Percentiles rank a stretch among this genome's conserved stretches.
Evolutionary conservation across 2,329 filamentous ascomycete species (phyloP).

Genomic region (Aspergillus udagawae): DNA sequence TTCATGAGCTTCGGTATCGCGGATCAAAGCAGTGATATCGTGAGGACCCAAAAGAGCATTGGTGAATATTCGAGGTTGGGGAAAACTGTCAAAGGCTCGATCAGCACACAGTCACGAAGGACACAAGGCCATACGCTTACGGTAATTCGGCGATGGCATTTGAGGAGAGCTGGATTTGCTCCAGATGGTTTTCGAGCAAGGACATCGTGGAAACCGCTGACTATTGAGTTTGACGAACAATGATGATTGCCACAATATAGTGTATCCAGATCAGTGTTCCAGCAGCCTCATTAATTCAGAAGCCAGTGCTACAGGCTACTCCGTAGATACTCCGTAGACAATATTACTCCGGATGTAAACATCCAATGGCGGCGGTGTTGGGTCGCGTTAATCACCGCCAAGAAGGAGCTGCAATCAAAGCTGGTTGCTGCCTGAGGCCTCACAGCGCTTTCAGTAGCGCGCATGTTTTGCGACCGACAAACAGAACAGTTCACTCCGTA

Average conservation of each 20-base stretch:
- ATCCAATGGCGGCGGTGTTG: neutral
- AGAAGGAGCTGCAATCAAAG: neutral
- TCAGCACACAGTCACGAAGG: conserved; percentile 5
- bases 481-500: neutral
- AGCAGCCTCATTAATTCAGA: neutral
- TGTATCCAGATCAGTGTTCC: neutral
- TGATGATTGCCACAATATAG: neutral
- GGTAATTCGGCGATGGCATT: conserved; percentile 70
- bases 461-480: neutral
- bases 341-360: neutral
- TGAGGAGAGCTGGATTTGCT: conserved; percentile 73
- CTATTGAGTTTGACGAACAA: neutral
- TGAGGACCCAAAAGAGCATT: conserved; percentile 83
- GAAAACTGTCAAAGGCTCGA: conserved; percentile 59
- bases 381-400: conserved; percentile 1
- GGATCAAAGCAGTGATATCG: conserved; percentile 91
- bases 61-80: conserved; percentile 88
- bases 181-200: conserved; percentile 65
- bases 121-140: conserved; percentile 45
- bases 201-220: conserved; percentile 52
- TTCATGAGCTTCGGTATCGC: conserved; percentile 92
- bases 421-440: conserved; percentile 3
- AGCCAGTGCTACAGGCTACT: neutral
- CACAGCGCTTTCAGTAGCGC: neutral
- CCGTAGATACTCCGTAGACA: neutral